A percentile compares a stretch with the other conserved stretches of the same genome.
Evolutionary conservation across 768 basidiomycete species (phyloP).

Genomic region (Melanogaster broomeanus): DNA sequence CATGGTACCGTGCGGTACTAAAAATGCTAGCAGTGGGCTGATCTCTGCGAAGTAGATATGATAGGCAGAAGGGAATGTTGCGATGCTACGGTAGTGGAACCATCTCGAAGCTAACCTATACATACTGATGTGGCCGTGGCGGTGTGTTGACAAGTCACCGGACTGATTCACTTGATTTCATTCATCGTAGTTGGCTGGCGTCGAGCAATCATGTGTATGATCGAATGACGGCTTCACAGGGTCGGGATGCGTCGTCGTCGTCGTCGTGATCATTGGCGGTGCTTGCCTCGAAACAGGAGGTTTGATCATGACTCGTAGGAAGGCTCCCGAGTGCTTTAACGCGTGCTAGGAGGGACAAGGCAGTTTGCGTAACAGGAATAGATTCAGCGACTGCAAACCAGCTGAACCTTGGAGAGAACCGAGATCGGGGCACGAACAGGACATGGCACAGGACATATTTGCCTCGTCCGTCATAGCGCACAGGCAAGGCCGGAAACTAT

Average conservation of each 20-base stretch:
- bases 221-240: too few relatives aligned
- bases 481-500: background rate
- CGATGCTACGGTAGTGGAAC: background rate
- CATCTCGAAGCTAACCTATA: background rate
- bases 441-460: too few relatives aligned
- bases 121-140: background rate
- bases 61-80: background rate
- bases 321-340: background rate
- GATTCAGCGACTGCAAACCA: background rate
- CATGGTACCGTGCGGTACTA: too few relatives aligned
- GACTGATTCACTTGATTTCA: too few relatives aligned
- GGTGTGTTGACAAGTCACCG: background rate
- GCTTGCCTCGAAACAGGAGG: background rate
- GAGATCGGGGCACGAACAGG: too few relatives aligned
- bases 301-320: background rate
- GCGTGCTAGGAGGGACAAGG: background rate
- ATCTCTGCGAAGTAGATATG: background rate
- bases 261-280: background rate
- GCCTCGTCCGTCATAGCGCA: background rate
- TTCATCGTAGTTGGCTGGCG: too few relatives aligned
- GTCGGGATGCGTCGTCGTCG: too few relatives aligned
- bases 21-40: too few relatives aligned
- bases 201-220: too few relatives aligned
- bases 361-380: background rate
- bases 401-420: too few relatives aligned